Evolutionary conservation across 306 rosid genomes (phyloP), one percentile per base, ranked within the genome.

Genomic region (Delonix regia): DNA sequence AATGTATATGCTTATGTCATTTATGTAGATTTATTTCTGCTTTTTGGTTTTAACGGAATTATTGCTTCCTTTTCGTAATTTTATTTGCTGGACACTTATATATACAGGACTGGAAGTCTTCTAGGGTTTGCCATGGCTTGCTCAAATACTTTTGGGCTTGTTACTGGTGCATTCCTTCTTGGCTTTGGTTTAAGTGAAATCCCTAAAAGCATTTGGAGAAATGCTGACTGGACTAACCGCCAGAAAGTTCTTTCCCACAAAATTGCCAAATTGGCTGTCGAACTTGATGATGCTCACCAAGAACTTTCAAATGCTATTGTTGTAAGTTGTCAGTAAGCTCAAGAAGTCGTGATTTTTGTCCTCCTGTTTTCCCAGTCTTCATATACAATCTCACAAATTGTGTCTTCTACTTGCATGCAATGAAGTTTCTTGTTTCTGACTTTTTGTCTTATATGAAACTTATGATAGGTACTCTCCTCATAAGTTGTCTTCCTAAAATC

Each of bases 161-260:
- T 95, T 53, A 95, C 99, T 21, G 99, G 99, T 66, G 99, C 98
- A 60, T 95, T 95, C 85, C 99, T 95, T 83, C 98, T 95, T 76
- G 99, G 99, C 74, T 95, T 95, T 65, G 98, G 99, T 55, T 86
- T 92, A 89, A 93, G 96, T 51, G 99, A 93, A 93, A 93, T 95
- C 81, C 99, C 99, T 18, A 93, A 81, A 86, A 85, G 89, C 61
- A 81, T 93, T 73, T 95, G 99, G 99, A 91, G 81, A 84, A 91
- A 91, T 85, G 91, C 99, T 9, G 95, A 91, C 70, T 88, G 97
- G 99, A 89, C 92, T 33, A 93, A 86, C 33, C 97, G 94, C 64
- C 99, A 88, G 76, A 95, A 92, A 88, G 94, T 93, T 85, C 94
- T 95, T 74, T 93, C 98, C 69, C 99, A 95, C 83, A 93, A 91